Evolutionary conservation across 495 filamentous ascomycete species (phyloP).

Genomic region (Penicillium coprophilum): DNA sequence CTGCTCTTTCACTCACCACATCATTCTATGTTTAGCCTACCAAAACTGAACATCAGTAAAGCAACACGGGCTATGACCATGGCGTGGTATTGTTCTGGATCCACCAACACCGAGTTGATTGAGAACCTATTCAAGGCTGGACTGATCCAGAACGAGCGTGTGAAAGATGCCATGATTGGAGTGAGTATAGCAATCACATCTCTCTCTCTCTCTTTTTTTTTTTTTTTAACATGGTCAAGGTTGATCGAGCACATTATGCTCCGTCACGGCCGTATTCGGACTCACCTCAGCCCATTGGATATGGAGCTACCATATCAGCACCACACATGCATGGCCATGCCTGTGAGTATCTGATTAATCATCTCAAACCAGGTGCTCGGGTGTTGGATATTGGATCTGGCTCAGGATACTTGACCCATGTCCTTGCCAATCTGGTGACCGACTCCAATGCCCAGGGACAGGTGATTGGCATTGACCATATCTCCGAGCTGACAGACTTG

Average conservation of each 20-base stretch:
- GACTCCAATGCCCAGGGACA: conserved; percentile 46
- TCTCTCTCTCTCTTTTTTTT: background rate
- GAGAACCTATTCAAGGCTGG: conserved; percentile 71
- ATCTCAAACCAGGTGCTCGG: conserved; percentile 49
- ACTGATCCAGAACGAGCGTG: conserved; percentile 67
- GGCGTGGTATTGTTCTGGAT: conserved; percentile 88
- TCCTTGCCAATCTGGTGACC: conserved; percentile 77
- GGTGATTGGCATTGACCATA: conserved; percentile 87
- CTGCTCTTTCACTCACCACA: background rate
- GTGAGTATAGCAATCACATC: conserved; percentile 43
- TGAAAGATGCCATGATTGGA: conserved; percentile 75
- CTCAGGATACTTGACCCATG: conserved; percentile 87
- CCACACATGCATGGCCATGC: conserved; percentile 96
- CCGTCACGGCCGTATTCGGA: conserved; percentile 79
- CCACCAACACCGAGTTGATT: conserved; percentile 73
- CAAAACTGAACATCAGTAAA: background rate
- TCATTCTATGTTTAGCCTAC: conserved; percentile 1
- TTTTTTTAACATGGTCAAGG: conserved; percentile 46
- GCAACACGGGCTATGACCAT: conserved; percentile 51
- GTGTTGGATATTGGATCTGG: conserved; percentile 91
- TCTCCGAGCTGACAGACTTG: conserved; percentile 70
- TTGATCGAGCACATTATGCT: conserved; percentile 85
- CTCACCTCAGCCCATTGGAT: conserved; percentile 86
- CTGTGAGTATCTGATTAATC: conserved; percentile 65
- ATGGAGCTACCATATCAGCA: conserved; percentile 86